Percentiles rank a stretch among this genome's conserved stretches.
Conservation (phyloP, 2,329 filamentous ascomycete genomes). For the Neonectria coccinea region DNA sequence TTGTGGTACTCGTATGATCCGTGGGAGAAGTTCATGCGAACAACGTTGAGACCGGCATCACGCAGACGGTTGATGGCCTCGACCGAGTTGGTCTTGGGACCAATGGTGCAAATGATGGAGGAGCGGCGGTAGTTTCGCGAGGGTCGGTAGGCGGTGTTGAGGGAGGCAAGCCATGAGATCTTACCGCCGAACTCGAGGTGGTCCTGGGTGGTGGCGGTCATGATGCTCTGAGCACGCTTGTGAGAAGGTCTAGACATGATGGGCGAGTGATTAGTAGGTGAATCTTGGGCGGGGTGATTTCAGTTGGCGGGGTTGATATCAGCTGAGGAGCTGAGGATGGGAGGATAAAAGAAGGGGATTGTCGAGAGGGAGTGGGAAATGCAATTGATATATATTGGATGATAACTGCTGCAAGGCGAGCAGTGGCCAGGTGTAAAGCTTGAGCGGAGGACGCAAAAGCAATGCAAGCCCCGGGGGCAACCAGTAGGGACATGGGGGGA, state of each 20-base stretch:
- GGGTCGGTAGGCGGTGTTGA: constrained; percentile 90
- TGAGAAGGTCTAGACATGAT: constrained; percentile 50
- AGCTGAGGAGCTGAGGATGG: constrained; percentile 38
- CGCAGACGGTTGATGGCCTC: constrained; percentile 97
- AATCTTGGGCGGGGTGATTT: constrained; percentile 22
- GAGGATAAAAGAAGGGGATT: constrained; percentile 29
- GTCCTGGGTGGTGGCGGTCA: constrained; percentile 79
- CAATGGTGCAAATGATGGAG: constrained; percentile 99
- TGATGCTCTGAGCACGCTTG: constrained; percentile 55
- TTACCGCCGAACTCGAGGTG: constrained; percentile 83
- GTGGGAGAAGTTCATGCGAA: constrained; percentile 99
- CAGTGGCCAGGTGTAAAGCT: constrained; percentile 24
- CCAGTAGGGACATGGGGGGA: constrained; percentile 27
- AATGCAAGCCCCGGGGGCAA: constrained; percentile 41
- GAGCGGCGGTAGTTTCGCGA: constrained; percentile 93
- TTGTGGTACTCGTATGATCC: constrained; percentile 91
- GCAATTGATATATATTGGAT: constrained; percentile 39
- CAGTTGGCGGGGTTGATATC: constrained; percentile 30
- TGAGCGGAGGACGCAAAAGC: constrained; percentile 21
- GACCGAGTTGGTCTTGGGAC: constrained; percentile 98
- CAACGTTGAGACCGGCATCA: constrained; percentile 92
- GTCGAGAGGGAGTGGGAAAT: constrained; percentile 23
- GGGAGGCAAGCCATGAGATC: constrained; percentile 74
- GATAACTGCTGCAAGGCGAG: constrained; percentile 11
- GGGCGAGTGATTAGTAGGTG: constrained; percentile 37